phyloP scores from a whole-genome alignment of 2,329 filamentous ascomycete genomes.

The Fusarium continuum region DNA sequence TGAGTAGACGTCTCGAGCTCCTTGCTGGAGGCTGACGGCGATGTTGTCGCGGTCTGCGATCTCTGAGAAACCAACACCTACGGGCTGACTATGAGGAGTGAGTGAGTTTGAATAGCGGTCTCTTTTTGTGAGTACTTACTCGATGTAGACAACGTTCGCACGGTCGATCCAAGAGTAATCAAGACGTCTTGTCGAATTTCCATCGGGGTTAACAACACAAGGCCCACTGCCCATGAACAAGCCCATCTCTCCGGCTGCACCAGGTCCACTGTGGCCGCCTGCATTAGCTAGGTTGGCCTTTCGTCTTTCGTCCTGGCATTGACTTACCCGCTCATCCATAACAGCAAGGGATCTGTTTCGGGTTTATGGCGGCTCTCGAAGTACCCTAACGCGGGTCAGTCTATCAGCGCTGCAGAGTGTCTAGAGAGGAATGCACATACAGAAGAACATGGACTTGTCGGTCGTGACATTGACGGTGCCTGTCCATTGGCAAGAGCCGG shows the following conservation, averaged over 20 bases:
- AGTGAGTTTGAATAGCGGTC: not conserved
- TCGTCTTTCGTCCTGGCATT: not conserved
- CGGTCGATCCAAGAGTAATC: constrained; percentile 30
- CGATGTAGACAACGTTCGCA: constrained; percentile 26
- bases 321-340: constrained; percentile 36
- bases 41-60: constrained; percentile 27
- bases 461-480: constrained; percentile 21
- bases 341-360: constrained; percentile 19
- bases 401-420: rapidly evolving
- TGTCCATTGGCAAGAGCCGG: constrained; percentile 20
- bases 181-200: constrained; percentile 19
- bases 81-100: constrained; percentile 12
- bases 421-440: not conserved
- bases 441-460: constrained; percentile 33
- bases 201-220: constrained; percentile 19
- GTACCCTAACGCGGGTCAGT: constrained; percentile 7
- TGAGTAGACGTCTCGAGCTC: constrained; percentile 16
- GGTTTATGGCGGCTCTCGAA: constrained; percentile 27
- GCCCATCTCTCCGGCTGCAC: constrained; percentile 26
- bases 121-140: not conserved
- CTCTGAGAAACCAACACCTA: constrained; percentile 30
- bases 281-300: not conserved
- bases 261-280: not conserved
- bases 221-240: constrained; percentile 31
- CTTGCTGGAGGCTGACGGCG: constrained; percentile 17